Conservation (phyloP, 2,329 filamentous ascomycete species). For the Zasmidium angulare region DNA sequence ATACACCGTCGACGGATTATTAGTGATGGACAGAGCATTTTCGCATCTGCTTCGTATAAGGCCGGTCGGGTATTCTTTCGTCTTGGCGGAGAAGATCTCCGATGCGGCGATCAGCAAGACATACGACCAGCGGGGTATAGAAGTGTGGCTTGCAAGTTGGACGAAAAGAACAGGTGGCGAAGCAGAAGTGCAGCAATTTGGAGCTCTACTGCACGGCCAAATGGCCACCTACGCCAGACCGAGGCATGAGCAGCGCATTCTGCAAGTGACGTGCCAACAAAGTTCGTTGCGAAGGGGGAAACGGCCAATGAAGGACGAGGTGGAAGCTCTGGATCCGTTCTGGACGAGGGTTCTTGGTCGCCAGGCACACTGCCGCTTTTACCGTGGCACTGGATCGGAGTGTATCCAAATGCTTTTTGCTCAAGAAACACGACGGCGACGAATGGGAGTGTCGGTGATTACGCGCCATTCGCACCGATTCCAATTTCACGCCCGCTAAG, state of each 20-base stretch:
- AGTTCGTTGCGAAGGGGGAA: not conserved
- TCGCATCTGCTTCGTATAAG: too few relatives aligned
- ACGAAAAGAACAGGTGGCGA: not conserved
- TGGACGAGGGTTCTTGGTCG: not conserved
- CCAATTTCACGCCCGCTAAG: not conserved
- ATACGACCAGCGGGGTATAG: not conserved
- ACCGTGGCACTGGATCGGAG: not conserved
- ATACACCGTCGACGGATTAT: too few relatives aligned
- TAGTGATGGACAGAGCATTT: too few relatives aligned
- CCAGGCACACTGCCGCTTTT: not conserved
- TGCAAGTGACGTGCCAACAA: not conserved
- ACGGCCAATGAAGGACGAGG: not conserved
- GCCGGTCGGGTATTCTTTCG: too few relatives aligned
- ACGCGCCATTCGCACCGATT: not conserved
- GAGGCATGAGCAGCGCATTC: not conserved
- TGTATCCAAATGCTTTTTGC: not conserved
- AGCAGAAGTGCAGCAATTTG: not conserved
- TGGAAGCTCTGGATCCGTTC: not conserved
- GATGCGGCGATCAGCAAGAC: not conserved
- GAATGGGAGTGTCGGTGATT: not conserved
- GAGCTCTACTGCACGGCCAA: too few relatives aligned
- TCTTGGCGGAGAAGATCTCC: not conserved
- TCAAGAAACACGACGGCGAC: not conserved
- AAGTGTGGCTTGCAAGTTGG: not conserved
- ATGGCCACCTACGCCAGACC: not conserved